Conservation (phyloP, 169 alveolate species). For the Neospora caninum region DNA sequence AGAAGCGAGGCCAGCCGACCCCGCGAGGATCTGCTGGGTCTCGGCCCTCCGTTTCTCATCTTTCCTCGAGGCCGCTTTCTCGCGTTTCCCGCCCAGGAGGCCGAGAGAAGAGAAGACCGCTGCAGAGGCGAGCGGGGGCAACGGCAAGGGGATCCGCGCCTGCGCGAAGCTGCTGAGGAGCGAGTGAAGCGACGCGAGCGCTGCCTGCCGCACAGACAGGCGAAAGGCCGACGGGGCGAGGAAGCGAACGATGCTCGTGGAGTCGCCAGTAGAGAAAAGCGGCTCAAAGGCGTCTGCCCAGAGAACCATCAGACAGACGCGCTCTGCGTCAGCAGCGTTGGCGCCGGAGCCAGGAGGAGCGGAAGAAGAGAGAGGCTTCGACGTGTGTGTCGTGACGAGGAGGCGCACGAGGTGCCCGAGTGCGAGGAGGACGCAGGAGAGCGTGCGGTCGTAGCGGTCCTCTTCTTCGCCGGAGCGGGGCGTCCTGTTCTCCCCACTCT, state of each 20-base stretch:
- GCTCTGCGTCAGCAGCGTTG: not conserved
- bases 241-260: not conserved
- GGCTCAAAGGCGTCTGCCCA: not conserved
- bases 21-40: too few species aligned
- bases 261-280: not conserved
- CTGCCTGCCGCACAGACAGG: constrained; percentile 21
- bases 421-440: not conserved
- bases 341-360: not conserved
- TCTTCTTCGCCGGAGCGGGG: not conserved
- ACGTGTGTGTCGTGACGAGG: not conserved
- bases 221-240: not conserved
- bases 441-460: constrained; percentile 8
- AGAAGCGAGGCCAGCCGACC: too few species aligned
- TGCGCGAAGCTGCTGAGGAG: not conserved
- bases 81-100: not conserved
- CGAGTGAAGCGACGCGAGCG: constrained; percentile 21
- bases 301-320: not conserved
- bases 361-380: not conserved
- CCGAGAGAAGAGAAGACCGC: not conserved
- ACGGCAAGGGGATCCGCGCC: not conserved
- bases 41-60: not conserved
- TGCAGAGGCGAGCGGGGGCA: not conserved
- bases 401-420: constrained; percentile 13
- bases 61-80: not conserved
- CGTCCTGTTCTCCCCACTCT: not conserved